Evolutionary conservation across 257 asterid genomes (phyloP), one percentile per base, ranked within the genome.

Genomic region (Solanum chilense): DNA sequence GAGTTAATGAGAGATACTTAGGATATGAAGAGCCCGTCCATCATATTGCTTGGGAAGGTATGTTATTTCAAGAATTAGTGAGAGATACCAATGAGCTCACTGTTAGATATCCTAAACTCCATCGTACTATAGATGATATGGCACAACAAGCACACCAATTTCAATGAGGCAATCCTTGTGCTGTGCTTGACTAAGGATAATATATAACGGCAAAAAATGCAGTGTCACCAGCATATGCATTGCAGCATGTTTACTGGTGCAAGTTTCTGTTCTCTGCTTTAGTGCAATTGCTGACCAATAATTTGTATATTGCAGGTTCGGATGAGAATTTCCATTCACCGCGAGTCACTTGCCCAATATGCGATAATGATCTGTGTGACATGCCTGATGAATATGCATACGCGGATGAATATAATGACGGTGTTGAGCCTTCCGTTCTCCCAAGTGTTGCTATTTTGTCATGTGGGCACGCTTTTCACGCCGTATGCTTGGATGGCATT

Each of bases 381-480:
- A 29, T 85, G 29, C 41, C 86, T 6, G 31, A 42, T 33, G 41
- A 25, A 12, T 58, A 66, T 47, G 58, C 62, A 23, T 58, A 52
- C 39, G 15, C 14, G 8, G 44, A 56, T 9, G 35, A 83, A 15
- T 47, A 75, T 27, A 39, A 60, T 27, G 47, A 70, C 6, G 33
- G 75, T 3, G 7, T 18, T 80, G 84, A 35, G 23, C 76, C 52
- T 21, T 27, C 33, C 15, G 29, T 27, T 47, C 83, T 86, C 44
- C 89, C 90, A 20, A 86, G 42, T 20, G 87, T 88, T 69, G 88
- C 88, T 77, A 58, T 90, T 73, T n/a, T 88, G 27, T 42, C 69
- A 12, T 90, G 92, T 45, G 92, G 92, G 4, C 92, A 90, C 87
- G 7, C 49, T 62, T 90, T 83, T 49, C 92, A 90, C 76, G 3